A percentile compares a stretch with the other conserved stretches of the same genome.
Conservation (phyloP, 495 filamentous ascomycete species). For the Aspergillus conjunctus region DNA sequence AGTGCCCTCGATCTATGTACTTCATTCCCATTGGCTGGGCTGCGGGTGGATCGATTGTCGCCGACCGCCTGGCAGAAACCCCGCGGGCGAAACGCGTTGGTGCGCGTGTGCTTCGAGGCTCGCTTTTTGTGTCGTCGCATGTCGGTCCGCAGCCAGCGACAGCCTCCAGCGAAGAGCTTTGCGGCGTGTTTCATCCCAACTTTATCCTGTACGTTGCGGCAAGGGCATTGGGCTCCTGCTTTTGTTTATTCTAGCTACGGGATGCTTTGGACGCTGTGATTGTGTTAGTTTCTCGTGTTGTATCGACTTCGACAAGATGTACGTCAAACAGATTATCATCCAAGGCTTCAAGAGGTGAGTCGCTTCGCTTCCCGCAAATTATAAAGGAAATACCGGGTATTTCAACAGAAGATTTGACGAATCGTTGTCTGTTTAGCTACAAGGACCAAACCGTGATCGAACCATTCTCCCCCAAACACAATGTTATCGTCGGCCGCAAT, state of each 20-base stretch:
- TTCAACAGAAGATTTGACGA: neutral
- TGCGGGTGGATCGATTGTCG: constrained; percentile 33
- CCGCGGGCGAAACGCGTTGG: constrained; percentile 42
- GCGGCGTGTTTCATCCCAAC: neutral
- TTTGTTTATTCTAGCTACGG: constrained; percentile 34
- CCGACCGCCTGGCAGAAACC: constrained; percentile 48
- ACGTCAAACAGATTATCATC: constrained; percentile 99
- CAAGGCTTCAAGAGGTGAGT: constrained; percentile 98
- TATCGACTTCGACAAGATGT: constrained; percentile 64
- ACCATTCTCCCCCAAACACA: constrained; percentile 95
- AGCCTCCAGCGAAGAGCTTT: neutral
- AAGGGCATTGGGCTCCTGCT: constrained; percentile 14
- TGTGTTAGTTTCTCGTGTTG: constrained; percentile 34
- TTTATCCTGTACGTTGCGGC: neutral
- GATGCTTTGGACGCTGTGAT: constrained; percentile 38
- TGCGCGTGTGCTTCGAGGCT: constrained; percentile 16
- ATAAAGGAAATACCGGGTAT: neutral
- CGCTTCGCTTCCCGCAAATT: neutral
- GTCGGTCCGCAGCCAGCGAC: constrained; percentile 4
- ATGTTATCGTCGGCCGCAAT: constrained; percentile 99
- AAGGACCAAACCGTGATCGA: constrained; percentile 99
- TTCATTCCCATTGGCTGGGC: constrained; percentile 37
- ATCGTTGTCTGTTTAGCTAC: constrained; percentile 62
- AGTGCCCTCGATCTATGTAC: constrained; percentile 19
- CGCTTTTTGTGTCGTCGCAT: constrained; percentile 22